These are phyloP conservation scores for Clitopilus hobsonii DNA, from an alignment of 768 basidiomycete species.

Conservation along the genomic window DNA sequence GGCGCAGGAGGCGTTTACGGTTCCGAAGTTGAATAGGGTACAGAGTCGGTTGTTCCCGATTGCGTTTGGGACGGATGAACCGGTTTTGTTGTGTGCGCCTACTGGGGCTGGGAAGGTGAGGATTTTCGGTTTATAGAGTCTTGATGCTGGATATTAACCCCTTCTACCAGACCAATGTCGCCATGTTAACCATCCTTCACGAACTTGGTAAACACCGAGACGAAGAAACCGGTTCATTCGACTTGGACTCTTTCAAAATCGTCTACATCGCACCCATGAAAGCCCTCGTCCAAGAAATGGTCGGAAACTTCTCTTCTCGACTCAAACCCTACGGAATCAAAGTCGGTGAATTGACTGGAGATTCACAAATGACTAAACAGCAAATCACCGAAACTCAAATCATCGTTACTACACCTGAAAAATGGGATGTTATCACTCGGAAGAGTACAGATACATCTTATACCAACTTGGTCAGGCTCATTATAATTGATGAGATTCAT, in stretches of 20 bases:
- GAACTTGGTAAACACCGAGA: constrained; percentile 88
- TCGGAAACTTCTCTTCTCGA: constrained; percentile 85
- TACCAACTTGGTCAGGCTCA: constrained; percentile 91
- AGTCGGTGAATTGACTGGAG: constrained; percentile 94
- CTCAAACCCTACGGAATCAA: constrained; percentile 68
- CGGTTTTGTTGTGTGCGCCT: constrained; percentile 92
- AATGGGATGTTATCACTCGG: constrained; percentile 99
- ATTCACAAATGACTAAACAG: constrained; percentile 96
- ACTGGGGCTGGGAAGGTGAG: constrained; percentile 97
- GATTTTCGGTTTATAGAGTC: constrained; percentile 1
- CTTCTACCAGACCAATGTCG: constrained; percentile 83
- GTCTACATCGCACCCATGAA: constrained; percentile 99
- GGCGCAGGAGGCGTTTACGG: constrained; percentile 84
- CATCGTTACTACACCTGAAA: constrained; percentile 98
- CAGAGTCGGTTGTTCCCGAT: constrained; percentile 92
- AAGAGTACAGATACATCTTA: constrained; percentile 97
- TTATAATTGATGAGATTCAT: constrained; percentile 99
- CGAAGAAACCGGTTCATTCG: constrained; percentile 72
- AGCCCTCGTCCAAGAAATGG: constrained; percentile 98
- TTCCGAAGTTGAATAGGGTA: constrained; percentile 79
- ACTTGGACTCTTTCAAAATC: constrained; percentile 90
- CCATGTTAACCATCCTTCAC: constrained; percentile 91
- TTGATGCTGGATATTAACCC: constrained; percentile 13
- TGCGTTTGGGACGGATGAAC: constrained; percentile 94
- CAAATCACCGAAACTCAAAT: constrained; percentile 97